A percentile compares a stretch with the other conserved stretches of the same genome.
Evolutionary conservation across 768 basidiomycete genomes (phyloP).

Genomic region (Auriscalpium microsporum): DNA sequence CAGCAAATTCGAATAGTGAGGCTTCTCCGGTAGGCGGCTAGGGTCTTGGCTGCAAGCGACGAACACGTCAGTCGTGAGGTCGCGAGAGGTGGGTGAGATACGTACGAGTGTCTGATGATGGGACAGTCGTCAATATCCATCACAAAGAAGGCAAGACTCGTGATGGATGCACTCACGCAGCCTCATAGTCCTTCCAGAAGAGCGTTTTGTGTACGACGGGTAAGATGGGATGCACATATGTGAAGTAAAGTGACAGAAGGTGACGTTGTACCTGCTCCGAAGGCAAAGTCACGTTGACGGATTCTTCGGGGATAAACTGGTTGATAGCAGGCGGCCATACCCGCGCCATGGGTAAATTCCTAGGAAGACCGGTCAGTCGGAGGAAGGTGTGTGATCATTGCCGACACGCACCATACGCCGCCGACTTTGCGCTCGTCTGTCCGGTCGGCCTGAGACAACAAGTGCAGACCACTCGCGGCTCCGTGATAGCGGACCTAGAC

Average conservation of each 20-base stretch:
- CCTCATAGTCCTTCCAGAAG: constrained; percentile 55
- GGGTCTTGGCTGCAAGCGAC: not conserved
- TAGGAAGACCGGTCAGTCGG: constrained; percentile 22
- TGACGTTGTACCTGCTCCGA: constrained; percentile 53
- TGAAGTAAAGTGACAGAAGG: constrained; percentile 70
- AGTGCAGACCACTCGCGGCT: constrained; percentile 63
- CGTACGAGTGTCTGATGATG: constrained; percentile 11
- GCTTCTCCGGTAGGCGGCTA: constrained; percentile 32
- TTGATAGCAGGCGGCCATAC: constrained; percentile 60
- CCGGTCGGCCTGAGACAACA: constrained; percentile 58
- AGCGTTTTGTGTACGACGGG: constrained; percentile 70
- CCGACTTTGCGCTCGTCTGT: constrained; percentile 62
- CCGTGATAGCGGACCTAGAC: constrained; percentile 78
- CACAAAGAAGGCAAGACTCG: not conserved
- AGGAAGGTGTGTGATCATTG: not conserved
- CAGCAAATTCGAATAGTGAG: constrained; percentile 48
- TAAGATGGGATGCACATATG: constrained; percentile 75
- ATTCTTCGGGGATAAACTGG: constrained; percentile 34
- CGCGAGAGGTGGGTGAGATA: not conserved
- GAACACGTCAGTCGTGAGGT: too few species aligned
- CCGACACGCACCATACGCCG: constrained; percentile 46
- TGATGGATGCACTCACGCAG: constrained; percentile 2
- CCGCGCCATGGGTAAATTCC: constrained; percentile 67
- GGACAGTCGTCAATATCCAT: not conserved
- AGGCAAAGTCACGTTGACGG: constrained; percentile 45